These are phyloP conservation scores for Hemerocallis citrina DNA, from an alignment of 106 monocot genomes.

Conservation along the genomic window DNA sequence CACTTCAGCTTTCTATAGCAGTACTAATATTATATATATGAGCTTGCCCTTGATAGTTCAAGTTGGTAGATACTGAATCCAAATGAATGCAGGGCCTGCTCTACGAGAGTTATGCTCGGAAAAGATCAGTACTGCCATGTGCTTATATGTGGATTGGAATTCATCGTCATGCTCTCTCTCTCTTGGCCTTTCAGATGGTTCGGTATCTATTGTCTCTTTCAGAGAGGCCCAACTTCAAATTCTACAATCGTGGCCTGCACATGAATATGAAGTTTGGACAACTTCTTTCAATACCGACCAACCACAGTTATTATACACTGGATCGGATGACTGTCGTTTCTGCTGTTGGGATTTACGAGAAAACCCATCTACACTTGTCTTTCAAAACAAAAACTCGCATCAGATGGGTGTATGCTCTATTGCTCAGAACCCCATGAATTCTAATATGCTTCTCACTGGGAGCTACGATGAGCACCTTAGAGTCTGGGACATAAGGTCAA, in stretches of 20 bases:
- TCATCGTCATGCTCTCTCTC: slow-evolving; percentile 26
- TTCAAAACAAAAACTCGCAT: slow-evolving; percentile 74
- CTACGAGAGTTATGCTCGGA: slow-evolving; percentile 37
- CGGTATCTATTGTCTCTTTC: slow-evolving; percentile 35
- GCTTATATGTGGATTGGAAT: slow-evolving; percentile 80
- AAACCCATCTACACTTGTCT: slow-evolving; percentile 35
- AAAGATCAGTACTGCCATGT: slow-evolving; percentile 67
- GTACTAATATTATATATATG: too few relatives aligned
- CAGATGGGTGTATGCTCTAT: slow-evolving; percentile 95
- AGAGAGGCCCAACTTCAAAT: slow-evolving; percentile 40
- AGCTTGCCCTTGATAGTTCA: background rate
- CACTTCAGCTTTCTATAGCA: too few relatives aligned
- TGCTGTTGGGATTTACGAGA: slow-evolving; percentile 83
- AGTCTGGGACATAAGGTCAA: slow-evolving; percentile 75
- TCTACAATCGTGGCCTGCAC: slow-evolving; percentile 58
- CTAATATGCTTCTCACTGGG: slow-evolving; percentile 62
- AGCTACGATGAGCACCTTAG: slow-evolving; percentile 87
- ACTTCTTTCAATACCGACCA: slow-evolving; percentile 39
- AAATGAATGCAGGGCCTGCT: slow-evolving; percentile 25
- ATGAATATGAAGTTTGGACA: slow-evolving; percentile 80
- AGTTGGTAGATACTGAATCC: background rate
- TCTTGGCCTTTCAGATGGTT: slow-evolving; percentile 77
- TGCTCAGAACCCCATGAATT: slow-evolving; percentile 33
- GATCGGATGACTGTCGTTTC: slow-evolving; percentile 82
- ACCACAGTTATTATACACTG: slow-evolving; percentile 64